Base-by-base conservation (phyloP, 192 early-diverging fungal species). In the Pilaira anomala region DNA sequence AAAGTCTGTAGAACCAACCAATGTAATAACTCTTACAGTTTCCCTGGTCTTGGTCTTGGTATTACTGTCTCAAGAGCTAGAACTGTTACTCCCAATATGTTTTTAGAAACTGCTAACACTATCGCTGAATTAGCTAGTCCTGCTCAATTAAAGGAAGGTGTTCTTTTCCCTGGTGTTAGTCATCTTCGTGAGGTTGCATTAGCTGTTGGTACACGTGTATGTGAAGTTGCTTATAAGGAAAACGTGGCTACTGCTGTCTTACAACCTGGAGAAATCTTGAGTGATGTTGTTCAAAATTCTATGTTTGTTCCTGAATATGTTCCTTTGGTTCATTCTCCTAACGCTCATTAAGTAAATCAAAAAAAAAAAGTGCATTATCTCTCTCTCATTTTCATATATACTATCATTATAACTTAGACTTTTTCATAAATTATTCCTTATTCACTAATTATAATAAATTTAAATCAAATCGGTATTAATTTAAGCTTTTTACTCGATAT, bases 291-390 rank as follows among this genome's bases (percentile, higher is more conserved):
- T 25, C 69, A 79, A 30, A 76, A 73, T 21, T 79, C 76, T 16
- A 85, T 85, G 79, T 83, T 69, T 69, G 66, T 74, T n/a, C 79
- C 78, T 21, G 76, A 76, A 59, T 82, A 82, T 19, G 78, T 82
- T 22, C 78, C 78, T 36, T 54, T 74, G 14, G 72, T 74, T 16
- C 61, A 74, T 42, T 46, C 50, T 18, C 66, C 64, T 42, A 45
- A 68, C 16, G 22, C 9, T 8, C 16, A 51, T 22, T 48, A 57
- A 36, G 11, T 0, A 36, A 36, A 4, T 9, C 1, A 36, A 36
- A 6, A 36, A 36, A 36, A 36, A 36, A 4, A 36, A 36, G 11
- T 9, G 33, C 33, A 36, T 36, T n/a, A n/a, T n/a, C n/a, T n/a
- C n/a, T n/a, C n/a, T 36, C 4, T 9, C 33, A 36, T 36, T 36